Percentiles rank a stretch among this genome's conserved stretches.
phyloP scores from a whole-genome alignment of 2,329 filamentous ascomycete genomes.

The Hymenoscyphus linearis region DNA sequence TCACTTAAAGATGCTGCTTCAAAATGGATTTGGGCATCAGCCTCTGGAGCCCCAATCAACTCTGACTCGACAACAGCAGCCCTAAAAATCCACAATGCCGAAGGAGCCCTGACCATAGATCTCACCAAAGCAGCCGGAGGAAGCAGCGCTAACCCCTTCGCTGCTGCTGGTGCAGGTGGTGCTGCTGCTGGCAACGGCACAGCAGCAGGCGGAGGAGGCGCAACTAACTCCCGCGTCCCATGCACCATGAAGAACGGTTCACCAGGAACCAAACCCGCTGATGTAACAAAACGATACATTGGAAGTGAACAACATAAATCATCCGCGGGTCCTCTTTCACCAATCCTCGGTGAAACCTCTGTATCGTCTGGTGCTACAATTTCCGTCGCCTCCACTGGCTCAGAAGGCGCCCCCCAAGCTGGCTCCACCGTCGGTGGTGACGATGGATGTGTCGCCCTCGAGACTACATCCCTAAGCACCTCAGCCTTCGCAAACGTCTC shows the following conservation, averaged over 20 bases:
- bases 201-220: neutral
- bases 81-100: slow-evolving; percentile 41
- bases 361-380: no score
- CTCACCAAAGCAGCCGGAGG: slow-evolving; percentile 46
- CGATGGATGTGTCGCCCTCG: neutral
- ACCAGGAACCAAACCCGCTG: no score
- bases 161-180: slow-evolving; percentile 3
- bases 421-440: neutral
- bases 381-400: neutral
- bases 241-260: neutral
- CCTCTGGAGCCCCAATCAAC: slow-evolving; percentile 41
- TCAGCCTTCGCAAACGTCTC: no score
- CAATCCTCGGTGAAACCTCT: no score
- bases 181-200: no score
- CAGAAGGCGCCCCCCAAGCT: neutral
- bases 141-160: slow-evolving; percentile 28
- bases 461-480: neutral
- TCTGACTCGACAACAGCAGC: slow-evolving; percentile 39
- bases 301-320: no score
- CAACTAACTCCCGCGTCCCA: neutral
- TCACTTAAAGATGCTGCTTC: slow-evolving; percentile 40
- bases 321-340: no score
- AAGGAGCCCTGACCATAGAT: slow-evolving; percentile 41
- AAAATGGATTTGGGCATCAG: slow-evolving; percentile 47
- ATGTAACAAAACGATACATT: no score